Base-by-base conservation (phyloP, 2,329 filamentous ascomycete genomes). In the Cladosporium sp. region DNA sequence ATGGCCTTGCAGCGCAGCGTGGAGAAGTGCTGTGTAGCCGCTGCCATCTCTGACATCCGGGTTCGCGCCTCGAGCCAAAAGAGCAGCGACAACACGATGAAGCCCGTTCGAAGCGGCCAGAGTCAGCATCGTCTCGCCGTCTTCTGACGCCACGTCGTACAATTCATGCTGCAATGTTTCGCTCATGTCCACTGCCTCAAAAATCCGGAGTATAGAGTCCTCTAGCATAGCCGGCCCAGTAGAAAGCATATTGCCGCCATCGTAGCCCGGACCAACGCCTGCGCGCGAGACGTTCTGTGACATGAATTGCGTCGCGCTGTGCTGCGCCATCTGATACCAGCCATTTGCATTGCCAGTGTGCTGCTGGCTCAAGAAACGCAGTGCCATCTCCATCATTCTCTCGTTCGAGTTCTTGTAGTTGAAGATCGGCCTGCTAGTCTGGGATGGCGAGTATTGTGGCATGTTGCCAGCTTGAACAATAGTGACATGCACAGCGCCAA, bases 121-220 rank as follows among this genome's bases (percentile, higher is more conserved):
- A 73, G 95, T 92, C 68, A 96, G 84, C 84, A 96, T 89, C 1
- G 90, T 92, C 74, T 94, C 91, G 0, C 92, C 92, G 14, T 87
- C 61, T 24, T 49, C 91, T 1, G 85, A 79, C 71, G 81, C 80
- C 60, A 90, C 80, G 74, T 95, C 91, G 68, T 91, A 86, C 30
- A 85, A 86, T 15, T 90, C 86, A 71, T 85, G 84, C 68, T 90
- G 84, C 4, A 88, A 85, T 73, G 86, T 92, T 71, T 93, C 89
- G 74, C 92, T 90, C 30, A 92, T 82, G 75, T 94, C 91, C 72
- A 93, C 89, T 54, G 58, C 64, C 49, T 66, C 44, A 30, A 65
- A 60, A 21, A 67, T 65, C 30, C 58, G 58, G 47, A 65, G 57
- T 58, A 68, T 65, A 28, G 64, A 62, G 11, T 68, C 66, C 26